phyloP scores from a whole-genome alignment of 441 rosid genomes.

The Arabidopsis lyrata region DNA sequence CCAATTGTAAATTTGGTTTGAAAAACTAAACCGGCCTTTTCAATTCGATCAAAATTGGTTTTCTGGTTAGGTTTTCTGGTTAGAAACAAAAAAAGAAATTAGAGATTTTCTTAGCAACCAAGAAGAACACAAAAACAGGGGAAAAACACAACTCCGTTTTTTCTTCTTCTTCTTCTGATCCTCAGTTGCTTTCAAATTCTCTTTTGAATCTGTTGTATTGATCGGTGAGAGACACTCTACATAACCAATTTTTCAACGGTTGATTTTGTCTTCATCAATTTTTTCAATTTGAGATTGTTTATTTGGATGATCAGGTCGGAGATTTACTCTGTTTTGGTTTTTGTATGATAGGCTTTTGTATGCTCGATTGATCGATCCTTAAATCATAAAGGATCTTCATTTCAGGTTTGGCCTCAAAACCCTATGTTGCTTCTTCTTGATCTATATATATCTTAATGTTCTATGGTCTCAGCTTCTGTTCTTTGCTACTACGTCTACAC shows the following conservation, averaged over 20 bases:
- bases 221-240: not conserved
- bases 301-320: conserved; percentile 17
- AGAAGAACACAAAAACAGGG: no score
- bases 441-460: no score
- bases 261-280: not conserved
- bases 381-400: conserved; percentile 29
- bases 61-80: no score
- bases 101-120: no score
- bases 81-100: no score
- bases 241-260: no score
- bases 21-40: no score
- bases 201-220: not conserved
- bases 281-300: not conserved
- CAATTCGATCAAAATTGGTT: no score
- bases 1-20: no score
- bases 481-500: not conserved
- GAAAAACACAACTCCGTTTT: no score
- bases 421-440: not conserved
- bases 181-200: no score
- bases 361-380: conserved; percentile 11
- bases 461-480: not conserved
- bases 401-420: conserved; percentile 26
- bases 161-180: no score
- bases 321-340: conserved; percentile 4
- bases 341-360: not conserved